phyloP scores from a whole-genome alignment of 202 grass and related monocot genomes.

The Zoysia matrella region DNA sequence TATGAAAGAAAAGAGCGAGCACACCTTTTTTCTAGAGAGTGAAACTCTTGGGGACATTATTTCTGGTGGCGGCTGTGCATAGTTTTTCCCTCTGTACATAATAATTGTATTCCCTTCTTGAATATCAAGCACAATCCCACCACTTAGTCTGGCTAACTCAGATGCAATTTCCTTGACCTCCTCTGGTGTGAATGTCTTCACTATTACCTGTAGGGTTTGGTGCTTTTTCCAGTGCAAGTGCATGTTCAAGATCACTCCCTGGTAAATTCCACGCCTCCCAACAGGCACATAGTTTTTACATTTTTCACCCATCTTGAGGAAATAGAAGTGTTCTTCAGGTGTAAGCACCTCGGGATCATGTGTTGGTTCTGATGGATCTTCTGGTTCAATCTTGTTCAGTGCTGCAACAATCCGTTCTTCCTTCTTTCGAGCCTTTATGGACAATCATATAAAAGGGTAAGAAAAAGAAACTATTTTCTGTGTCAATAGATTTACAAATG shows the following conservation, averaged over 20 bases:
- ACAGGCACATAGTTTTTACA: slow-evolving; percentile 98
- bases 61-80: slow-evolving; percentile 85
- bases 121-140: slow-evolving; percentile 87
- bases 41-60: slow-evolving; percentile 92
- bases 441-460: slow-evolving; percentile 14
- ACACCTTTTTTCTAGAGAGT: slow-evolving; percentile 87
- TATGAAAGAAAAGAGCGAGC: slow-evolving; percentile 21
- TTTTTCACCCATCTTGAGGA: slow-evolving; percentile 94
- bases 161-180: slow-evolving; percentile 87
- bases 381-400: slow-evolving; percentile 92
- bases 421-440: slow-evolving; percentile 70
- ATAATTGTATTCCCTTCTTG: slow-evolving; percentile 90
- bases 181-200: slow-evolving; percentile 94
- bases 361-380: slow-evolving; percentile 65
- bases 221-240: slow-evolving; percentile 99
- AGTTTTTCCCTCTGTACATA: slow-evolving; percentile 98
- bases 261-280: slow-evolving; percentile 92
- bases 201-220: slow-evolving; percentile 87
- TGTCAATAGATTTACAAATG: slow-evolving; percentile 14
- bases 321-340: slow-evolving; percentile 92
- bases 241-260: slow-evolving; percentile 98
- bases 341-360: slow-evolving; percentile 91
- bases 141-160: slow-evolving; percentile 83
- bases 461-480: not conserved
- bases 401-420: slow-evolving; percentile 75